Evolutionary conservation across 352 stramenopile genomes (phyloP), one percentile per base, ranked within the genome.

Genomic region (Pythium pyrilobum): DNA sequence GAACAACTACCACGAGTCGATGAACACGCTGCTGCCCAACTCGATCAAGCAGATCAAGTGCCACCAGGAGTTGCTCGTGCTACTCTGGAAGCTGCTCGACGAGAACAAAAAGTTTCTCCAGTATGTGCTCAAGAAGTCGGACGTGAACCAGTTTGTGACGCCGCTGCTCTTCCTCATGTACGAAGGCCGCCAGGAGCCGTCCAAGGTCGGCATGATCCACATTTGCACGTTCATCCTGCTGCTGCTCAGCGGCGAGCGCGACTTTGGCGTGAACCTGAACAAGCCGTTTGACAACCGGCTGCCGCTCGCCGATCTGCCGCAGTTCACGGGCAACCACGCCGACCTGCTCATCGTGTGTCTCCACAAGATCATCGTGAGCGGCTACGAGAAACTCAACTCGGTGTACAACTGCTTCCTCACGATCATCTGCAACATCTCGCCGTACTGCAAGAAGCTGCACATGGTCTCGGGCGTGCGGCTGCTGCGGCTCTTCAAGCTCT

Each of bases 341-440:
- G 97, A 99, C 63, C 67, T 99, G 45, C 67, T 99, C 31, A 94
- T 98, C 34, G 92, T 99, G 25, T 98, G 93, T 41, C 68, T 99
- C 36, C 96, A 99, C 78, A 99, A 99, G 73, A 87, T 99, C 47
- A 97, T 99, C 28, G 94, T 99, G 23, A 98, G 95, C 49, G 96
- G 96, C 44, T 96, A 97, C 48, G 94, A 98, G 59, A 97, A 97
- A 60, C 77, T 99, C 56, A 96, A 97, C 51, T 95, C 89, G 23
- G 81, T 99, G 20, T 99, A 99, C 77, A 97, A 97, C 45, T 99
- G 96, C 74, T 99, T 99, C 69, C 74, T 99, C 33, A 99, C 96
- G 9, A 98, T 99, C 55, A 96, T 99, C 38, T 98, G 86, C 81
- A 99, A 99, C 71, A 96, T 99, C 49, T 98, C 89, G 39, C 96